These are phyloP conservation scores for Danielozyma ontarioensis DNA, from an alignment of 805 yeast species.

Conservation along the genomic window DNA sequence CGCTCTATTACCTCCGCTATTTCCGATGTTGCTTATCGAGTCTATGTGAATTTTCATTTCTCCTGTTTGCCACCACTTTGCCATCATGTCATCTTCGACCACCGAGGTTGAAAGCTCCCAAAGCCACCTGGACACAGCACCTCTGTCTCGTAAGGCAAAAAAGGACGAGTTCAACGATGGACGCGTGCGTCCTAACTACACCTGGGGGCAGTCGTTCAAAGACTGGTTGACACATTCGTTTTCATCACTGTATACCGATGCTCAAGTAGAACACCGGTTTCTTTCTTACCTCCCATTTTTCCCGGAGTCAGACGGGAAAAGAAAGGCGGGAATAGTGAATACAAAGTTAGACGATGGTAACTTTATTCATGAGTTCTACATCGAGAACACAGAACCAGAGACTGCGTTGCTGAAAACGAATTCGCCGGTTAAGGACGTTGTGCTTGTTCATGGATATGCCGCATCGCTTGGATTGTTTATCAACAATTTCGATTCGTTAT, in stretches of 20 bases:
- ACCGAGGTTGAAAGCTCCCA: too few species aligned
- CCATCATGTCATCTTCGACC: neutral
- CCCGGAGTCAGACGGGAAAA: slow-evolving; percentile 46
- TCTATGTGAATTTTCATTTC: too few species aligned
- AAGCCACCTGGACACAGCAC: too few species aligned
- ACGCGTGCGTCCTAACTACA: slow-evolving; percentile 9
- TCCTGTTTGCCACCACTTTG: neutral
- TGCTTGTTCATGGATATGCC: slow-evolving; percentile 88
- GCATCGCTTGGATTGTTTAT: slow-evolving; percentile 83
- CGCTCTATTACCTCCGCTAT: too few species aligned
- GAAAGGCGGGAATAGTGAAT: slow-evolving; percentile 44
- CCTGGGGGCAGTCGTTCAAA: slow-evolving; percentile 13
- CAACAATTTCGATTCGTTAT: slow-evolving; percentile 53
- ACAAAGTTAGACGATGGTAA: slow-evolving; percentile 52
- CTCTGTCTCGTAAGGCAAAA: too few species aligned
- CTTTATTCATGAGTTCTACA: slow-evolving; percentile 71
- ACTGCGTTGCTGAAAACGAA: too few species aligned
- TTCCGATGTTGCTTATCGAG: too few species aligned
- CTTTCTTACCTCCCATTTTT: slow-evolving; percentile 55
- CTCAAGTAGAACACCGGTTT: slow-evolving; percentile 33
- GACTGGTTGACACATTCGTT: slow-evolving; percentile 30
- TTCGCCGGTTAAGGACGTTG: slow-evolving; percentile 43
- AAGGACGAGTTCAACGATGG: slow-evolving; percentile 15
- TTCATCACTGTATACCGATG: slow-evolving; percentile 6
- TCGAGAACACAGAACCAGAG: slow-evolving; percentile 48